Conservation (phyloP, 2,329 filamentous ascomycete species). For the Colletotrichum sp. region DNA sequence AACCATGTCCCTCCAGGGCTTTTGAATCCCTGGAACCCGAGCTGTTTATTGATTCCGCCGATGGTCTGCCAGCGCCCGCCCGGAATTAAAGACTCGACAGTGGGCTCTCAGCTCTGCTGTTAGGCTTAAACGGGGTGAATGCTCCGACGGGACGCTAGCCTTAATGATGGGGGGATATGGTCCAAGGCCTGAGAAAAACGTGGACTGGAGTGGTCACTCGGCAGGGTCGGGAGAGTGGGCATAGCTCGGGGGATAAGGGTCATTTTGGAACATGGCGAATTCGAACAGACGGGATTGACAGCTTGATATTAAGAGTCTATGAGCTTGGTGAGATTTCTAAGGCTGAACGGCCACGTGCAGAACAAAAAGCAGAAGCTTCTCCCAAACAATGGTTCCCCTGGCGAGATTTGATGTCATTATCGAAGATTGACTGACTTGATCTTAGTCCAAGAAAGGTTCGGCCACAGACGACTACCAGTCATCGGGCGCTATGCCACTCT, state of each 20-base stretch:
- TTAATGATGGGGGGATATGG: background rate
- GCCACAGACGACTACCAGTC: background rate
- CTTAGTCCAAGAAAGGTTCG: background rate
- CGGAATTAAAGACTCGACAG: background rate
- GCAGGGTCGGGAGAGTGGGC: background rate
- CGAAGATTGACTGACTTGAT: background rate
- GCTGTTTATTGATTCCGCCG: background rate
- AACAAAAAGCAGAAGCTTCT: background rate
- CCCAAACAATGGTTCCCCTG: background rate
- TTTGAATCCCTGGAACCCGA: background rate
- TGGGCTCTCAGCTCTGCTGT: background rate
- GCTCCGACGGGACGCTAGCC: background rate
- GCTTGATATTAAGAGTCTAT: background rate
- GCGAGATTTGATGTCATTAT: background rate
- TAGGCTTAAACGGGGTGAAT: background rate
- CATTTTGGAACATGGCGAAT: background rate
- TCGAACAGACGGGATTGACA: background rate
- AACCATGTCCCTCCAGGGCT: background rate
- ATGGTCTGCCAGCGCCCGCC: background rate
- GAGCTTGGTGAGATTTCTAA: accelerated
- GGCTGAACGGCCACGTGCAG: background rate
- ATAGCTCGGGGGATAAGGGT: background rate
- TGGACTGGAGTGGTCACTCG: background rate
- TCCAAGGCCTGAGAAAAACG: background rate
- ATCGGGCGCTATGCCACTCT: background rate